Evolutionary conservation across 2,329 filamentous ascomycete genomes (phyloP).

Genomic region (Monosporascus cannonballus): DNA sequence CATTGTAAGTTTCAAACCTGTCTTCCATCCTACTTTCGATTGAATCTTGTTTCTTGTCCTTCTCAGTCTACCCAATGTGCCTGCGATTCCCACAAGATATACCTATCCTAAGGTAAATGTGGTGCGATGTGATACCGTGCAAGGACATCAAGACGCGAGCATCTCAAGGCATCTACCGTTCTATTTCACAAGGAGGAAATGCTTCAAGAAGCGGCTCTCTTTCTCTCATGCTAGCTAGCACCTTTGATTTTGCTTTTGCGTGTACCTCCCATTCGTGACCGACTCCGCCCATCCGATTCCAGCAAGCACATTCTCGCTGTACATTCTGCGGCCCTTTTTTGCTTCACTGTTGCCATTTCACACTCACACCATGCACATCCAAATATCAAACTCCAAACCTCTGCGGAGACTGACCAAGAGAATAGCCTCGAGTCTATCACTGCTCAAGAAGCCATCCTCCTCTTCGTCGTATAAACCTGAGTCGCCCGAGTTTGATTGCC

Average conservation of each 20-base stretch:
- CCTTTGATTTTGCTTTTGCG: too few species aligned
- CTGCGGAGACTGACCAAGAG: slow-evolving; percentile 19
- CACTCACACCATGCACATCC: slow-evolving; percentile 13
- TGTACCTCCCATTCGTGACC: background rate
- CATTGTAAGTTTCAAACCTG: background rate
- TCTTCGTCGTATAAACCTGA: background rate
- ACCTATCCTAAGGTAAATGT: too few species aligned
- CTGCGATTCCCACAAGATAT: too few species aligned
- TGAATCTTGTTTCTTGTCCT: background rate
- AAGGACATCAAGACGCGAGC: too few species aligned
- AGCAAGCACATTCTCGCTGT: background rate
- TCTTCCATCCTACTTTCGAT: background rate
- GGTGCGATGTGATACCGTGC: too few species aligned
- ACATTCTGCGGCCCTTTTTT: background rate
- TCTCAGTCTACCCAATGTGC: background rate
- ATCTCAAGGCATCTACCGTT: too few species aligned
- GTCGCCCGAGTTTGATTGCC: background rate
- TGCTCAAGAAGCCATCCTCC: slow-evolving; percentile 7
- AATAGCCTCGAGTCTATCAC: slow-evolving; percentile 15
- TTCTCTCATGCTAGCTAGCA: too few species aligned
- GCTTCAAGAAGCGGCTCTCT: too few species aligned
- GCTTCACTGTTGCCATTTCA: slow-evolving; percentile 2
- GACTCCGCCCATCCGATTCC: background rate
- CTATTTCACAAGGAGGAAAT: too few species aligned
- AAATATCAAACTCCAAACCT: slow-evolving; percentile 5